These are phyloP conservation scores for Trichoderma koningiopsis DNA, from an alignment of 2,329 filamentous ascomycete genomes.

Conservation along the genomic window DNA sequence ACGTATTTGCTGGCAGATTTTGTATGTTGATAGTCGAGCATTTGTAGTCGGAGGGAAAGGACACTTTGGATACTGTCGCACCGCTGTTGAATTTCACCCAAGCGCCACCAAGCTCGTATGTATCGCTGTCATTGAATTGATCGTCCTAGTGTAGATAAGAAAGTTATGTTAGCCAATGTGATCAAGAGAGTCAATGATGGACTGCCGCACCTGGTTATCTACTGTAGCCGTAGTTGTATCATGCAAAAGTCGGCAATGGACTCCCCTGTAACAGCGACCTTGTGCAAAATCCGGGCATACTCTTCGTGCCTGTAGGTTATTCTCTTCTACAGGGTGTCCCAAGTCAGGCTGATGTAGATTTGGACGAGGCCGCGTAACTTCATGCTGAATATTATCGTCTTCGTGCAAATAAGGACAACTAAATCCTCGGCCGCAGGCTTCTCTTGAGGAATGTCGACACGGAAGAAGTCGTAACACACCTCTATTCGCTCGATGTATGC, in stretches of 20 bases:
- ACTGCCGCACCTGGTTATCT: neutral
- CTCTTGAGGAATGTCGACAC: neutral
- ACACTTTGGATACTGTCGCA: slow-evolving; percentile 34
- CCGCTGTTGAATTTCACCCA: slow-evolving; percentile 39
- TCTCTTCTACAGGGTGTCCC: neutral
- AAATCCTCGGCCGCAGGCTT: neutral
- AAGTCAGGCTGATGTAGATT: neutral
- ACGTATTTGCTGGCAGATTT: slow-evolving; percentile 33
- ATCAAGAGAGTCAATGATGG: too few species aligned
- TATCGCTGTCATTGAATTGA: neutral
- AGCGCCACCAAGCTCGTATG: slow-evolving; percentile 31
- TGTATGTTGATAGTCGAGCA: slow-evolving; percentile 39
- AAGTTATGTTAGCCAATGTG: neutral
- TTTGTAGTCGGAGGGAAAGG: slow-evolving; percentile 39
- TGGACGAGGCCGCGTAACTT: neutral
- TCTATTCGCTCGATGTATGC: neutral
- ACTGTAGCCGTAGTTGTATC: neutral
- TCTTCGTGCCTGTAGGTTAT: neutral
- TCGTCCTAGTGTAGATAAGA: neutral
- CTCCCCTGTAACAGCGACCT: slow-evolving; percentile 14
- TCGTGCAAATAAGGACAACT: neutral
- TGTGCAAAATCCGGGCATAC: slow-evolving; percentile 4
- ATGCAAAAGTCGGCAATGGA: slow-evolving; percentile 11
- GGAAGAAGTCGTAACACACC: too few species aligned
- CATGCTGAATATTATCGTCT: neutral